Conservation (phyloP, 208 protist genomes). For the Leishmania martiniquensis region DNA sequence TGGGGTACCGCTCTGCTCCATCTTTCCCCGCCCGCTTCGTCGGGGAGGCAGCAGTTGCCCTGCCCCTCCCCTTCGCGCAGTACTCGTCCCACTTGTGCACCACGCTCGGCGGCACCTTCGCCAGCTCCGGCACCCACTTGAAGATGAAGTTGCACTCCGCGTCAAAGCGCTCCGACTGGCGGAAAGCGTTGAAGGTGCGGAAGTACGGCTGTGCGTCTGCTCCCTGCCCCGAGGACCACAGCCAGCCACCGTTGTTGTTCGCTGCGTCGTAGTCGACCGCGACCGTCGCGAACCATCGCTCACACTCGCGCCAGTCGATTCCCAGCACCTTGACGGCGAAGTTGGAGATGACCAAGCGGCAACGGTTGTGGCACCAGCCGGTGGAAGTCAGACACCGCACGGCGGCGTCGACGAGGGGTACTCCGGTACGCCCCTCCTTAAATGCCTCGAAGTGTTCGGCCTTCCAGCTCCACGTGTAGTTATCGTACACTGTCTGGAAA, state of each 20-base stretch:
- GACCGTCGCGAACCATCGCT: constrained; percentile 84
- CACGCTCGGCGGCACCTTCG: constrained; percentile 47
- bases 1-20: constrained; percentile 26
- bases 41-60: not conserved
- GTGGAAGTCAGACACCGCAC: constrained; percentile 89
- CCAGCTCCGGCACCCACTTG: constrained; percentile 76
- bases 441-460: constrained; percentile 67
- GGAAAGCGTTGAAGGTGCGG: constrained; percentile 83
- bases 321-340: constrained; percentile 89
- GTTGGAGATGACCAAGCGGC: constrained; percentile 80
- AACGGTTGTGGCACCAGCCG: constrained; percentile 84
- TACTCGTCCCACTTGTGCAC: constrained; percentile 76
- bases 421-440: constrained; percentile 81
- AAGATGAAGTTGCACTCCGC: constrained; percentile 68
- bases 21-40: not conserved
- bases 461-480: constrained; percentile 66
- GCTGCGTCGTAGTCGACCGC: constrained; percentile 90
- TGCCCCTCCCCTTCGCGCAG: constrained; percentile 36
- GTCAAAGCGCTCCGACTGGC: constrained; percentile 66
- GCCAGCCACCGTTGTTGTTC: constrained; percentile 89
- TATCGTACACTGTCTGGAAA: constrained; percentile 59
- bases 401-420: constrained; percentile 93
- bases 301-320: constrained; percentile 92
- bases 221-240: constrained; percentile 74
- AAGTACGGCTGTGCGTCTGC: constrained; percentile 86